Evolutionary conservation across 441 rosid species (phyloP).

Genomic region (Eutrema salsugineum): DNA sequence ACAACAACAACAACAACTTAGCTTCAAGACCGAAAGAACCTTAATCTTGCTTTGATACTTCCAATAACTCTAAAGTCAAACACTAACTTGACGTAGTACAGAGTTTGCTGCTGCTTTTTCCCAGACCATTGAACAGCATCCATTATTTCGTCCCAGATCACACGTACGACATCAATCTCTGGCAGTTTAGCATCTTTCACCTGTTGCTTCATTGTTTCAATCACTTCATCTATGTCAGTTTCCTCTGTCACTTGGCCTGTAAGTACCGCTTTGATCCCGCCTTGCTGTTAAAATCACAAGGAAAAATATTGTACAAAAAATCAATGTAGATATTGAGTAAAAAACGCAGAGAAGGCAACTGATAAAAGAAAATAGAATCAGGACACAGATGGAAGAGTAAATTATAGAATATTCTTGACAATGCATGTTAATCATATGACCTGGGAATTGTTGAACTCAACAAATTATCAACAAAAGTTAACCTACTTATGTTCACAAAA

Average conservation of each 20-base stretch:
- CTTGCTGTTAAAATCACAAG: slow-evolving; percentile 50
- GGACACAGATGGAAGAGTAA: no score
- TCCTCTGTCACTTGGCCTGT: slow-evolving; percentile 85
- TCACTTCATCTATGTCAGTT: slow-evolving; percentile 75
- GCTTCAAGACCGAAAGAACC: slow-evolving; percentile 34
- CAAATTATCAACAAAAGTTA: neutral
- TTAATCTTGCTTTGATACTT: neutral
- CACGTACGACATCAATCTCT: slow-evolving; percentile 73
- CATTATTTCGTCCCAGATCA: slow-evolving; percentile 96
- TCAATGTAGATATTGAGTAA: neutral
- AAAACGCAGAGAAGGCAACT: neutral
- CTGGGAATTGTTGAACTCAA: neutral
- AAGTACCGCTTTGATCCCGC: slow-evolving; percentile 83
- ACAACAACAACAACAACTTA: slow-evolving; percentile 7
- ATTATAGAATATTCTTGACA: neutral
- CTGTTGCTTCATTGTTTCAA: slow-evolving; percentile 76
- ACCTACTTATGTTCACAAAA: neutral
- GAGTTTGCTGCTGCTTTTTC: slow-evolving; percentile 97
- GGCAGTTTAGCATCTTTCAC: slow-evolving; percentile 88
- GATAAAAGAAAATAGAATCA: neutral
- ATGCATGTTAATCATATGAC: neutral
- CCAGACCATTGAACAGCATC: slow-evolving; percentile 99
- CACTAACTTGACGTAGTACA: slow-evolving; percentile 80
- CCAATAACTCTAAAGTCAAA: neutral
- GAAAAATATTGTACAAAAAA: neutral